A percentile compares a stretch with the other conserved stretches of the same genome.
These are phyloP conservation scores for Aspergillus campestris DNA, from an alignment of 495 filamentous ascomycete genomes.

Conservation along the genomic window DNA sequence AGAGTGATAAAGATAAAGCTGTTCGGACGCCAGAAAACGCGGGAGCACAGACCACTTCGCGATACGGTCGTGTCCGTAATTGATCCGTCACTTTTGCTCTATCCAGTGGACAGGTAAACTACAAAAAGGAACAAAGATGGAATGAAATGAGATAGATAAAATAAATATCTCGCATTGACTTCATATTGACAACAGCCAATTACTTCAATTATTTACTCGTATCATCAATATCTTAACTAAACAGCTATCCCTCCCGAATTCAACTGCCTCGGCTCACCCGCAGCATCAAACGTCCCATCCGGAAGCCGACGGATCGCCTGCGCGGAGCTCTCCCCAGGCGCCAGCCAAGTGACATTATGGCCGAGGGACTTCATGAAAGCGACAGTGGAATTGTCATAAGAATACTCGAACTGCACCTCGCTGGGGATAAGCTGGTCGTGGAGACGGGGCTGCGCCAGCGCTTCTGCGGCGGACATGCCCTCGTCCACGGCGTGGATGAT, in stretches of 20 bases:
- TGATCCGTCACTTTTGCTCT: too few species aligned
- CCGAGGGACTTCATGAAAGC: constrained; percentile 53
- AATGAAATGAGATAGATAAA: too few species aligned
- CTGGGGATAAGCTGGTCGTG: constrained; percentile 82
- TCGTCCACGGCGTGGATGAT: constrained; percentile 66
- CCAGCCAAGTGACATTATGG: constrained; percentile 69
- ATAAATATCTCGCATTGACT: too few species aligned
- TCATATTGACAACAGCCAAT: too few species aligned
- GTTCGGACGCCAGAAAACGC: too few species aligned
- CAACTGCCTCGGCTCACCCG: constrained; percentile 67
- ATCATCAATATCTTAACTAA: constrained; percentile 18
- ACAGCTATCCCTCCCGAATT: constrained; percentile 64
- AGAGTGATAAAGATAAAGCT: too few species aligned
- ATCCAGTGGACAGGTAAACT: too few species aligned
- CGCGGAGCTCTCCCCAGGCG: constrained; percentile 54
- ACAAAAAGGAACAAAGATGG: too few species aligned
- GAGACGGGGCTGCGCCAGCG: constrained; percentile 57
- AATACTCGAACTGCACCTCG: constrained; percentile 58
- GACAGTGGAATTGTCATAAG: constrained; percentile 57
- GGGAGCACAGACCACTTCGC: too few species aligned
- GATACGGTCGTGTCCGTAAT: too few species aligned
- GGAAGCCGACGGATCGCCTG: constrained; percentile 58
- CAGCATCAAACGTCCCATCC: constrained; percentile 73
- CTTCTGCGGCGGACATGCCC: constrained; percentile 45
- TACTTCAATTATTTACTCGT: too few species aligned